Percentiles rank a stretch among this genome's conserved stretches.
Evolutionary conservation across 2,329 filamentous ascomycete species (phyloP).

Genomic region (Colletotrichum chrysophilum): DNA sequence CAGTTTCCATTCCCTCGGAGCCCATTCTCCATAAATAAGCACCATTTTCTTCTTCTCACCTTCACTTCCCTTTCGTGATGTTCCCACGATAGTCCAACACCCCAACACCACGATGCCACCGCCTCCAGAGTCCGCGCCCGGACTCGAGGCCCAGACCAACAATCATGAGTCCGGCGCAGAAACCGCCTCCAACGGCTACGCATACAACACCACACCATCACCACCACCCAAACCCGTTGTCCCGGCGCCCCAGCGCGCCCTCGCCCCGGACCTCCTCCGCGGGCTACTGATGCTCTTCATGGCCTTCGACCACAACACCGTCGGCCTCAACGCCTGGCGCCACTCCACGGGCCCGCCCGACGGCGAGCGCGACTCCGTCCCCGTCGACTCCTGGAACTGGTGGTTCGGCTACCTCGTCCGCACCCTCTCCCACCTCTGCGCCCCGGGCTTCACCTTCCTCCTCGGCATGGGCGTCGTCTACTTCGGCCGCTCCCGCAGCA

Average conservation of each 20-base stretch:
- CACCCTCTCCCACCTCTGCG: constrained; percentile 49
- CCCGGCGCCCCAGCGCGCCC: constrained; percentile 30
- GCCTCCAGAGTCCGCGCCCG: background rate
- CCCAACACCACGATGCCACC: background rate
- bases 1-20: background rate
- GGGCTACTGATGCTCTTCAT: constrained; percentile 50
- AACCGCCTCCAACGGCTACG: background rate
- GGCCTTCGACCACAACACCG: constrained; percentile 48
- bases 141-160: background rate
- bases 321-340: constrained; percentile 44
- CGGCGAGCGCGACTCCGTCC: constrained; percentile 39
- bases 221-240: background rate
- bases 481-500: constrained; percentile 45
- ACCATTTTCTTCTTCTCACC: background rate
- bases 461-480: constrained; percentile 51
- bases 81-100: background rate
- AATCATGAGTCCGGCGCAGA: background rate
- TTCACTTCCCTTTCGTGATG: background rate
- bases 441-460: constrained; percentile 50
- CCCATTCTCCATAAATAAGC: background rate
- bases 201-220: background rate
- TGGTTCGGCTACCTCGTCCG: constrained; percentile 42
- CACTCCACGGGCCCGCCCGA: constrained; percentile 40
- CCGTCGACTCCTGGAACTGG: constrained; percentile 42
- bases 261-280: constrained; percentile 49